Evolutionary conservation across 495 filamentous ascomycete species (phyloP).

Genomic region (Thozetella sp.): DNA sequence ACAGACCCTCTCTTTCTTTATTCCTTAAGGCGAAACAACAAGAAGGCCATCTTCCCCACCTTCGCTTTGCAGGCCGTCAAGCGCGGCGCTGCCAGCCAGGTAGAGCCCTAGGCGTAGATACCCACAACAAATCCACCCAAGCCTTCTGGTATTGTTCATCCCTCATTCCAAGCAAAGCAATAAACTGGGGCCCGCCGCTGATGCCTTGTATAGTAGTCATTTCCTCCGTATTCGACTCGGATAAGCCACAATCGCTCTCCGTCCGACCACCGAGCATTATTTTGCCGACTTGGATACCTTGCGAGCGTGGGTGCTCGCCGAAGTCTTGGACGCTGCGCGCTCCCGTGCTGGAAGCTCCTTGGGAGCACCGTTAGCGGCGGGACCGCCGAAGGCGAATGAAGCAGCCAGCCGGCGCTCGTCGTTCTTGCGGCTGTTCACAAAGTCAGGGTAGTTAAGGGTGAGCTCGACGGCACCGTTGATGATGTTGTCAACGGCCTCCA

Average conservation of each 20-base stretch:
- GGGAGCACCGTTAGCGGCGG: conserved; percentile 15
- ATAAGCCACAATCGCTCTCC: background rate
- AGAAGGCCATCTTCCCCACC: too few relatives aligned
- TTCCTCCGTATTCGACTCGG: conserved; percentile 3
- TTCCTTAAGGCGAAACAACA: too few relatives aligned
- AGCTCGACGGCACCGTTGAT: conserved; percentile 92
- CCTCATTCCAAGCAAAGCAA: conserved; percentile 6
- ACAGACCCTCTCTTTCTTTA: too few relatives aligned
- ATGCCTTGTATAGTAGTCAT: background rate
- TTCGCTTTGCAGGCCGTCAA: too few relatives aligned
- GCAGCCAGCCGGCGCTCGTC: conserved; percentile 85
- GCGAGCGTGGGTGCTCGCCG: conserved; percentile 23
- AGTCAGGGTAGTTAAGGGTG: conserved; percentile 98
- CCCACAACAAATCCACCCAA: background rate
- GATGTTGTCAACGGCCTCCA: conserved; percentile 95
- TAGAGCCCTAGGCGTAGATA: too few relatives aligned
- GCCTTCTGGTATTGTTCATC: conserved; percentile 9
- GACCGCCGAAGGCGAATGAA: conserved; percentile 38
- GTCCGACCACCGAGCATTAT: conserved; percentile 3
- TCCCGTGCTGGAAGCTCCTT: conserved; percentile 36
- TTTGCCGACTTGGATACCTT: conserved; percentile 31
- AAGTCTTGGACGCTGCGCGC: conserved; percentile 31
- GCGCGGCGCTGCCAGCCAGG: too few relatives aligned
- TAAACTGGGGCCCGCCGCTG: background rate
- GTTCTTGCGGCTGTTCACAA: conserved; percentile 91